phyloP scores from a whole-genome alignment of 1,139 yeast genomes.

The Yamadazyma oceani region DNA sequence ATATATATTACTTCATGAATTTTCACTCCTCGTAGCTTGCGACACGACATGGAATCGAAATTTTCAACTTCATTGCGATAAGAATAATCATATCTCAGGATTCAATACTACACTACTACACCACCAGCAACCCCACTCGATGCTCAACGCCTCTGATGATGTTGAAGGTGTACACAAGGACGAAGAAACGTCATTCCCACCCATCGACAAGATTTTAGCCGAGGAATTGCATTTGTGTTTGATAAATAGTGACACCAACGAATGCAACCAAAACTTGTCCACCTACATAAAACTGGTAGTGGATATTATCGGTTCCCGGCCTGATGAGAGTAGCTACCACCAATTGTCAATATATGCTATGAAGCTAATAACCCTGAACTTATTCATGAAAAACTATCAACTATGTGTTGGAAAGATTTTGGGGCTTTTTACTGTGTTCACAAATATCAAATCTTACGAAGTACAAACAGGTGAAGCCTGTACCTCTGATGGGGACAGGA shows the following conservation, averaged over 20 bases:
- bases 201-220: conserved; percentile 11
- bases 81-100: no score
- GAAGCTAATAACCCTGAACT: conserved; percentile 37
- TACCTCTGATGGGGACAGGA: conserved; percentile 12
- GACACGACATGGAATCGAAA: no score
- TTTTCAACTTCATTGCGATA: no score
- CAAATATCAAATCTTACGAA: conserved; percentile 19
- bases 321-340: conserved; percentile 23
- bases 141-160: conserved; percentile 3
- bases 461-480: conserved; percentile 8
- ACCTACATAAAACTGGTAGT: conserved; percentile 34
- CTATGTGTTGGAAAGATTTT: conserved; percentile 44
- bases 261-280: conserved; percentile 42
- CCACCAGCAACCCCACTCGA: no score
- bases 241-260: conserved; percentile 41
- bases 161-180: no score
- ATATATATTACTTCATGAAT: no score
- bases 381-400: conserved; percentile 37
- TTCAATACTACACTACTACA: no score
- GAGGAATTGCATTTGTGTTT: conserved; percentile 23
- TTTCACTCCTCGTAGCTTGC: no score
- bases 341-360: conserved; percentile 36
- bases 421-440: conserved; percentile 34
- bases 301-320: conserved; percentile 26
- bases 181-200: background rate